A percentile compares a stretch with the other conserved stretches of the same genome.
Evolutionary conservation across 352 stramenopile species (phyloP).

Genomic region (Globisporangium nunn): DNA sequence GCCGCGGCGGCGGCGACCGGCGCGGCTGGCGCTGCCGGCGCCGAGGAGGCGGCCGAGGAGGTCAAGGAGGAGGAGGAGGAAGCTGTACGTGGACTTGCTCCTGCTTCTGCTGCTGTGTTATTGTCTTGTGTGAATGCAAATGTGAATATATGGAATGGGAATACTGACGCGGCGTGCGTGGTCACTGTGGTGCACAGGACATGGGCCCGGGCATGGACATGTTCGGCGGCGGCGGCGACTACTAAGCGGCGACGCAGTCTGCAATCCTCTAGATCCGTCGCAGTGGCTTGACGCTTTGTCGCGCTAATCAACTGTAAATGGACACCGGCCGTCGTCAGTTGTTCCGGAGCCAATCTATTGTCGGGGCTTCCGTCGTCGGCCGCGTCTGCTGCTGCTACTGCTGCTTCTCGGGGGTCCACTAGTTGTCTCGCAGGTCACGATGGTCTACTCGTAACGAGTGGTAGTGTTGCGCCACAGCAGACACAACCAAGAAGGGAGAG

Average conservation of each 20-base stretch:
- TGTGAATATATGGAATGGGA: not conserved
- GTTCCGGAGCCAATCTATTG: constrained; percentile 15
- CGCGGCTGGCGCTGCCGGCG: constrained; percentile 31
- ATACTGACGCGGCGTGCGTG: too few relatives aligned
- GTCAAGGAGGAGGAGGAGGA: constrained; percentile 63
- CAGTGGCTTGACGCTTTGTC: constrained; percentile 22
- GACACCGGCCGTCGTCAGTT: constrained; percentile 39
- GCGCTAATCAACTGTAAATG: constrained; percentile 43
- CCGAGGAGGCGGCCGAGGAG: constrained; percentile 26
- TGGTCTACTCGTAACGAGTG: too few relatives aligned
- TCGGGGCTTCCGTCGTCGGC: not conserved
- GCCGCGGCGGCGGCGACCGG: constrained; percentile 29
- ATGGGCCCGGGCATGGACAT: constrained; percentile 66
- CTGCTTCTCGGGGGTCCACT: too few relatives aligned
- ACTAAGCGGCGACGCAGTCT: constrained; percentile 25
- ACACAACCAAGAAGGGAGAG: too few relatives aligned
- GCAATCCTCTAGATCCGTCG: constrained; percentile 14
- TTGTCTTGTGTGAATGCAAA: constrained; percentile 2
- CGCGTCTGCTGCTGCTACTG: too few relatives aligned
- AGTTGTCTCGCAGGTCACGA: too few relatives aligned
- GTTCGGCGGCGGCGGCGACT: constrained; percentile 57
- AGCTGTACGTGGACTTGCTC: constrained; percentile 30
- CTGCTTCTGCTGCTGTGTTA: not conserved
- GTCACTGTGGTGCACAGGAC: constrained; percentile 18
- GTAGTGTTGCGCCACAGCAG: too few relatives aligned